These are phyloP conservation scores for Atalantia buxifolia DNA, from an alignment of 345 rosid species.

Conservation along the genomic window DNA sequence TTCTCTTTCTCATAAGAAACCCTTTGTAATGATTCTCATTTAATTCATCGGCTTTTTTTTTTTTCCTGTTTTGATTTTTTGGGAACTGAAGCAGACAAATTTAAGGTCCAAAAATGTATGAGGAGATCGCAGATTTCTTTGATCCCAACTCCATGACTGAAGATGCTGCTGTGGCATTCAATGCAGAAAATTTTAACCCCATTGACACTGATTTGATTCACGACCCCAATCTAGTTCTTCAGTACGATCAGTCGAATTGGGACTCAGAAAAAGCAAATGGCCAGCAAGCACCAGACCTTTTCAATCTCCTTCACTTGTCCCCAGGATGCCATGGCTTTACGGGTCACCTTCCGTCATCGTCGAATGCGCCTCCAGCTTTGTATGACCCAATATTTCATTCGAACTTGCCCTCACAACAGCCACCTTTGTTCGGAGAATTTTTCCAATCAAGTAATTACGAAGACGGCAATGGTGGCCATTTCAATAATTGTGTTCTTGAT, in stretches of 20 bases:
- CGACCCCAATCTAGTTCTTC: background rate
- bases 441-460: slow-evolving; percentile 33
- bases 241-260: too few relatives aligned
- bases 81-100: background rate
- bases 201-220: slow-evolving; percentile 26
- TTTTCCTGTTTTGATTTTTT: background rate
- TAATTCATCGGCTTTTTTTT: too few relatives aligned
- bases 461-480: slow-evolving; percentile 32
- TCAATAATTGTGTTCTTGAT: slow-evolving; percentile 33
- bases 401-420: slow-evolving; percentile 48
- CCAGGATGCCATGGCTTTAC: background rate
- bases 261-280: background rate
- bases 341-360: background rate
- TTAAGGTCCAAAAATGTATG: slow-evolving; percentile 33
- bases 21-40: too few relatives aligned
- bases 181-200: background rate
- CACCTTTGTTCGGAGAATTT: slow-evolving; percentile 44
- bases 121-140: slow-evolving; percentile 35
- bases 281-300: slow-evolving; percentile 53
- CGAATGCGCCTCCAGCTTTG: slow-evolving; percentile 1
- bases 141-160: slow-evolving; percentile 37
- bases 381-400: slow-evolving; percentile 56
- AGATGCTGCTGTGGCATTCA: slow-evolving; percentile 24
- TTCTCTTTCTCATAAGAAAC: too few relatives aligned
- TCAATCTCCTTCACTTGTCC: slow-evolving; percentile 56